phyloP scores from a whole-genome alignment of 441 rosid genomes.

The Francoa sonchifolia region DNA sequence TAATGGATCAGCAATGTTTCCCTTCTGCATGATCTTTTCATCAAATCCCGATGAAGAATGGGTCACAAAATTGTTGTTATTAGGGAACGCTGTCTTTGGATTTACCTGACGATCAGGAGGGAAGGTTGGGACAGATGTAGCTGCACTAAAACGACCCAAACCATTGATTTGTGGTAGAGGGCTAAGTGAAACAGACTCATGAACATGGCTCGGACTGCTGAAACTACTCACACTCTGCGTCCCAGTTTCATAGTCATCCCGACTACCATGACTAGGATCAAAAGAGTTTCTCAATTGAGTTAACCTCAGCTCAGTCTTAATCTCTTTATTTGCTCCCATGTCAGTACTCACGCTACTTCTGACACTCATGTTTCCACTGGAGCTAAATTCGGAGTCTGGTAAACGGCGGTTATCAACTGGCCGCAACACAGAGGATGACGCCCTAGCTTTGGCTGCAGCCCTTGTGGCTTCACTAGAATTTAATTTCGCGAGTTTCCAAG shows the following conservation, averaged over 20 bases:
- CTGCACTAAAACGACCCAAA: slow-evolving; percentile 25
- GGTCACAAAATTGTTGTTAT: slow-evolving; percentile 17
- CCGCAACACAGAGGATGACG: slow-evolving; percentile 54
- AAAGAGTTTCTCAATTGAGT: slow-evolving; percentile 45
- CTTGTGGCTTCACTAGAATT: slow-evolving; percentile 47
- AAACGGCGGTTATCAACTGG: slow-evolving; percentile 32
- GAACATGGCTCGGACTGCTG: slow-evolving; percentile 76
- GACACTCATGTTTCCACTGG: slow-evolving; percentile 37
- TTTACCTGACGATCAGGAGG: slow-evolving; percentile 33
- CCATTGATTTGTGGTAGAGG: slow-evolving; percentile 62
- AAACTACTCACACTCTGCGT: slow-evolving; percentile 81
- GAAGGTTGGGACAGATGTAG: slow-evolving; percentile 26
- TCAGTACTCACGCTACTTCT: slow-evolving; percentile 52
- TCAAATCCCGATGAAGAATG: slow-evolving; percentile 41
- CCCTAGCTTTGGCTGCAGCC: slow-evolving; percentile 67
- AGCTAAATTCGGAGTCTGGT: slow-evolving; percentile 44
- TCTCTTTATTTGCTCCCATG: slow-evolving; percentile 48
- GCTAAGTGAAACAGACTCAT: slow-evolving; percentile 66
- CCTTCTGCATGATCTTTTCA: slow-evolving; percentile 45
- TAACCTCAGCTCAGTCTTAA: slow-evolving; percentile 33
- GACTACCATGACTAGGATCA: slow-evolving; percentile 74
- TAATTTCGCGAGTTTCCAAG: slow-evolving; percentile 63
- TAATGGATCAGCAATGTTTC: slow-evolving; percentile 37
- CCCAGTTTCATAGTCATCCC: slow-evolving; percentile 72
- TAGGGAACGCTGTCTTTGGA: slow-evolving; percentile 20